Evolutionary conservation across 139 green algal genomes (phyloP).

Genomic region (Diplosphaera chodatii): DNA sequence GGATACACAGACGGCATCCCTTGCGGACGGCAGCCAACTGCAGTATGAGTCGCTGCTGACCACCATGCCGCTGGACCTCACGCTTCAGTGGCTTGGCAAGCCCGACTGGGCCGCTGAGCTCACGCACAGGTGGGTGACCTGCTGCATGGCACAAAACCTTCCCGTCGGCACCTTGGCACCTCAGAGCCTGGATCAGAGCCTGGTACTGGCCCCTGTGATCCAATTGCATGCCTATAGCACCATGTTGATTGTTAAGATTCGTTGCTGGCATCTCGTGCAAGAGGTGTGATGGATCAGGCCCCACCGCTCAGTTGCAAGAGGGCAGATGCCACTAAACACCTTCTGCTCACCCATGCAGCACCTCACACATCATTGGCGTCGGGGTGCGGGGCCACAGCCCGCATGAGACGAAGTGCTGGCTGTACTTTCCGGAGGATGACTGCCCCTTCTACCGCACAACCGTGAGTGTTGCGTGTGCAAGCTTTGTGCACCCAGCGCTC

Average conservation of each 20-base stretch:
- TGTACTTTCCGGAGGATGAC: constrained; percentile 87
- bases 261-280: no score
- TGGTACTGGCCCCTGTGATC: no score
- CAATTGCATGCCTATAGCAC: no score
- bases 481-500: no score
- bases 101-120: constrained; percentile 63
- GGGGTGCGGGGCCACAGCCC: constrained; percentile 60
- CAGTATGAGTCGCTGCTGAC: constrained; percentile 63
- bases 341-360: no score
- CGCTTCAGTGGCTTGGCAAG: constrained; percentile 58
- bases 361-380: constrained; percentile 78
- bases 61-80: constrained; percentile 79
- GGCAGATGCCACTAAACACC: no score
- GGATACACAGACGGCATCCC: constrained; percentile 48
- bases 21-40: constrained; percentile 37
- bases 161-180: no score
- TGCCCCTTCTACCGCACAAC: constrained; percentile 89
- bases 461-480: background rate
- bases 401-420: constrained; percentile 86
- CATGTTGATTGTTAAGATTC: no score
- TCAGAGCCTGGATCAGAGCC: no score
- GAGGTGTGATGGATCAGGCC: no score
- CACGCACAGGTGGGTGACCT: constrained; percentile 50
- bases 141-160: no score
- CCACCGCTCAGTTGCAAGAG: no score